Conservation (phyloP, 805 yeast species). For the Torulaspora maleeae region DNA sequence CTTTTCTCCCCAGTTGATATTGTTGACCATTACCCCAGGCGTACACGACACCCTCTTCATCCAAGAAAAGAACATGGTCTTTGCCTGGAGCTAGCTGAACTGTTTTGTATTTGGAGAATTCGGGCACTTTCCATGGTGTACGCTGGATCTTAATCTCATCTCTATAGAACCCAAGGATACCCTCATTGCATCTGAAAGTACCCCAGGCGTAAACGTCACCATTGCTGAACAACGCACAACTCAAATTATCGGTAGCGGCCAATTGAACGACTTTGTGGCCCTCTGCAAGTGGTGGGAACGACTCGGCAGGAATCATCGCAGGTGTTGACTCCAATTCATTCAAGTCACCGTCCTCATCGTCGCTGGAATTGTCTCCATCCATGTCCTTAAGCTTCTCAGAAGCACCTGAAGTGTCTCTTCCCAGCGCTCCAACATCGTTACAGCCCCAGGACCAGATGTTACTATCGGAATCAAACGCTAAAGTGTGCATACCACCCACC, state of each 20-base stretch:
- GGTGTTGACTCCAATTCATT: slow-evolving; percentile 91
- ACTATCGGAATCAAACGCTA: slow-evolving; percentile 74
- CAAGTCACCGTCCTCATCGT: slow-evolving; percentile 76
- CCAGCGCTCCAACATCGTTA: slow-evolving; percentile 87
- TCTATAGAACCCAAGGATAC: slow-evolving; percentile 71
- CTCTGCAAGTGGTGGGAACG: slow-evolving; percentile 53
- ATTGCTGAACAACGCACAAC: slow-evolving; percentile 69
- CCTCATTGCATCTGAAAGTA: slow-evolving; percentile 90
- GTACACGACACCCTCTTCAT: slow-evolving; percentile 76
- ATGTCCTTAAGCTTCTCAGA: slow-evolving; percentile 64
- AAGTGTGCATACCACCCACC: slow-evolving; percentile 92
- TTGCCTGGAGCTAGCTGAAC: slow-evolving; percentile 88
- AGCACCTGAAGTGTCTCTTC: slow-evolving; percentile 71
- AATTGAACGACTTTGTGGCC: slow-evolving; percentile 64
- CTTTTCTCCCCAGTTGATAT: slow-evolving; percentile 82
- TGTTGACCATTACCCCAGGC: slow-evolving; percentile 99
- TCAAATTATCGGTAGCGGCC: slow-evolving; percentile 88
- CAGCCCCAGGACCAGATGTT: slow-evolving; percentile 98
- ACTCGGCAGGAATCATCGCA: slow-evolving; percentile 52
- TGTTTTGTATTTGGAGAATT: slow-evolving; percentile 50
- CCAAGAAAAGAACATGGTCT: slow-evolving; percentile 84
- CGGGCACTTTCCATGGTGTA: slow-evolving; percentile 57
- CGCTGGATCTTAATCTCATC: slow-evolving; percentile 59
- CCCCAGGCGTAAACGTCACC: slow-evolving; percentile 99
- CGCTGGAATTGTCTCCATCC: slow-evolving; percentile 54